Conservation (phyloP, 305 asterid species). For the Solanum hybrid region DNA sequence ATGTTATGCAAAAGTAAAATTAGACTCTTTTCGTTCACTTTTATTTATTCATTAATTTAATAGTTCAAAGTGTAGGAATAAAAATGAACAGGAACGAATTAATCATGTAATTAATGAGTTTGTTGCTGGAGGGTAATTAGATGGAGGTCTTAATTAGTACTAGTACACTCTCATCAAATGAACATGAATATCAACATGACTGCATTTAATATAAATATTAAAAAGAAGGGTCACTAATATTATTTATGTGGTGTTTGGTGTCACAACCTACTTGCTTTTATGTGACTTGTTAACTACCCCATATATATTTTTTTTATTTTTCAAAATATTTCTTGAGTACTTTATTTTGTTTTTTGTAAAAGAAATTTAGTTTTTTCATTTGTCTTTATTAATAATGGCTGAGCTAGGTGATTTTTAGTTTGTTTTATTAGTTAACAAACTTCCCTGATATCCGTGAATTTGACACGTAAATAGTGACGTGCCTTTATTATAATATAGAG, state of each 20-base stretch:
- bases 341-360: not conserved
- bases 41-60: too few relatives aligned
- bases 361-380: not conserved
- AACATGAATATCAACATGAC: not conserved
- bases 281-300: not conserved
- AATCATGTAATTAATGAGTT: not conserved
- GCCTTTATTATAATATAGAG: not conserved
- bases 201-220: not conserved
- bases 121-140: not conserved
- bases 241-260: slow-evolving; percentile 4
- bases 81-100: not conserved
- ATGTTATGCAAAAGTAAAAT: not conserved
- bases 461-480: not conserved
- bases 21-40: too few relatives aligned
- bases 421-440: not conserved
- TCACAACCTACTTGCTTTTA: slow-evolving; percentile 5
- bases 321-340: not conserved
- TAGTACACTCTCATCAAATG: not conserved
- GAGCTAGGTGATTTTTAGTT: not conserved
- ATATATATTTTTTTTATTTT: not conserved
- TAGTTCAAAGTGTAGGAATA: not conserved
- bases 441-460: slow-evolving; percentile 3
- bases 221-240: not conserved
- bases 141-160: not conserved
- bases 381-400: not conserved